phyloP scores from a whole-genome alignment of 1,139 yeast genomes.

The Sugiyamaella japonica region DNA sequence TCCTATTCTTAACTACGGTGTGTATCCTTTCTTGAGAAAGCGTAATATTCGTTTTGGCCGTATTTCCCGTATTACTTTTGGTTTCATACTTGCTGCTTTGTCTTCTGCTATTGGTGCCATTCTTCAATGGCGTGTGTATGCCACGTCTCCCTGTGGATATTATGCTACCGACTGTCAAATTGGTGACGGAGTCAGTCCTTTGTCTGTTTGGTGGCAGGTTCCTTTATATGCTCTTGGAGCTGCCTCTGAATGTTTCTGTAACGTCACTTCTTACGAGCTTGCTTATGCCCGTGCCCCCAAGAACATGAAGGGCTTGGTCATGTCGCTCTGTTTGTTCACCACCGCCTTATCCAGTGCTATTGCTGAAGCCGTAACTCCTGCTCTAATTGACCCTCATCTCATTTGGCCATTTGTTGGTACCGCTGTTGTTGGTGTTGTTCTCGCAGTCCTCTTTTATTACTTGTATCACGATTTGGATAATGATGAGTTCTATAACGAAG shows the following conservation, averaged over 20 bases:
- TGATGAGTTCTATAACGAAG: conserved; percentile 28
- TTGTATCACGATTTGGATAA: conserved; percentile 55
- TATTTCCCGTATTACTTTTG: conserved; percentile 60
- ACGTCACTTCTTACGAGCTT: conserved; percentile 65
- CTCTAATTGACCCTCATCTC: conserved; percentile 54
- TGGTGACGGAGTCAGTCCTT: conserved; percentile 46
- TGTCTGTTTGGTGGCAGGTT: conserved; percentile 58
- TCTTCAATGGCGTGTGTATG: conserved; percentile 61
- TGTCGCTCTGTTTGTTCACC: conserved; percentile 63
- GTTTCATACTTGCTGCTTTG: conserved; percentile 62
- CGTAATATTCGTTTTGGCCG: conserved; percentile 59
- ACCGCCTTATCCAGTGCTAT: conserved; percentile 62
- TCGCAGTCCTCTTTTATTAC: conserved; percentile 62
- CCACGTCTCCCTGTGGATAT: conserved; percentile 65
- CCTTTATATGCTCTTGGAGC: conserved; percentile 58
- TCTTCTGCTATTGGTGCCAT: conserved; percentile 71
- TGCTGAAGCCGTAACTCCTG: conserved; percentile 56
- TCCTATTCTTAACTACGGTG: conserved; percentile 57
- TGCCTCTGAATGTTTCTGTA: conserved; percentile 67
- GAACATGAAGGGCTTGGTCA: conserved; percentile 64
- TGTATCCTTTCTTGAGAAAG: conserved; percentile 62
- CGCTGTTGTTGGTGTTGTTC: conserved; percentile 53
- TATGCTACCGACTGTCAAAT: conserved; percentile 49
- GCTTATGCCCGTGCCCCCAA: conserved; percentile 72
- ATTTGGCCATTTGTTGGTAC: conserved; percentile 57